These are phyloP conservation scores for Stachybotrys chlorohalonatus DNA, from an alignment of 2,329 filamentous ascomycete genomes.

Conservation along the genomic window DNA sequence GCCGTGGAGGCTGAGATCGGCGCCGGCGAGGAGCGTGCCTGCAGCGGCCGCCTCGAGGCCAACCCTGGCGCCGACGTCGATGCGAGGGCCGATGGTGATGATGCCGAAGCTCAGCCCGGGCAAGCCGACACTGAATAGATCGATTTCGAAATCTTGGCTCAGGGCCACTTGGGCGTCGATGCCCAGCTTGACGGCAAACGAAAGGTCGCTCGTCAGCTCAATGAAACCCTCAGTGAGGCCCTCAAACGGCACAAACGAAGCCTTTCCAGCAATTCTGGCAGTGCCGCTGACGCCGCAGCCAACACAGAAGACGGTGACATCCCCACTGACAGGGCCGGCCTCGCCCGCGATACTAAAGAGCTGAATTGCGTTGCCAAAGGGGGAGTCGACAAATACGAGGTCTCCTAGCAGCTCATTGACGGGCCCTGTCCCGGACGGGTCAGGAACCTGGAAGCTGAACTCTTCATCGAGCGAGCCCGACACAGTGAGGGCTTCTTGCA, in stretches of 20 bases:
- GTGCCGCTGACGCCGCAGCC: constrained; percentile 17
- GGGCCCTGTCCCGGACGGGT: constrained; percentile 4
- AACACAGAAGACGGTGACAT: constrained; percentile 16
- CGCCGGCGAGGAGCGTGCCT: constrained; percentile 18
- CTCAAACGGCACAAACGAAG: constrained; percentile 12
- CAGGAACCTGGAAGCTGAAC: constrained; percentile 10
- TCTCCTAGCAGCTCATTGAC: constrained; percentile 9
- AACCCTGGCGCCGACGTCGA: constrained; percentile 12
- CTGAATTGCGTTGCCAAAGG: constrained; percentile 19
- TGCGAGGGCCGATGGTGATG: constrained; percentile 14
- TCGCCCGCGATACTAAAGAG: constrained; percentile 14
- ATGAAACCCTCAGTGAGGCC: constrained; percentile 16
- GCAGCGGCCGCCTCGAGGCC: constrained; percentile 11
- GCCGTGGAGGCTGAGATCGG: constrained; percentile 17
- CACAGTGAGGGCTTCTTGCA: constrained; percentile 4
- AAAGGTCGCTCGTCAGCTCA: constrained; percentile 12
- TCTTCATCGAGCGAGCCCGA: constrained; percentile 6
- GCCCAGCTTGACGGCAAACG: constrained; percentile 17
- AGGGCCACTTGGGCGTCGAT: constrained; percentile 16
- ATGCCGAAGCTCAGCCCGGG: constrained; percentile 15
- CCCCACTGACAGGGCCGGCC: background rate
- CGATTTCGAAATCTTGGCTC: constrained; percentile 8
- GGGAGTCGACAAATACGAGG: constrained; percentile 12
- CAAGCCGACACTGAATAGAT: constrained; percentile 14
- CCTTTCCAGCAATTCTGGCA: constrained; percentile 15